phyloP scores from a whole-genome alignment of 1,139 yeast genomes.

The Yamadazyma dendronema region DNA sequence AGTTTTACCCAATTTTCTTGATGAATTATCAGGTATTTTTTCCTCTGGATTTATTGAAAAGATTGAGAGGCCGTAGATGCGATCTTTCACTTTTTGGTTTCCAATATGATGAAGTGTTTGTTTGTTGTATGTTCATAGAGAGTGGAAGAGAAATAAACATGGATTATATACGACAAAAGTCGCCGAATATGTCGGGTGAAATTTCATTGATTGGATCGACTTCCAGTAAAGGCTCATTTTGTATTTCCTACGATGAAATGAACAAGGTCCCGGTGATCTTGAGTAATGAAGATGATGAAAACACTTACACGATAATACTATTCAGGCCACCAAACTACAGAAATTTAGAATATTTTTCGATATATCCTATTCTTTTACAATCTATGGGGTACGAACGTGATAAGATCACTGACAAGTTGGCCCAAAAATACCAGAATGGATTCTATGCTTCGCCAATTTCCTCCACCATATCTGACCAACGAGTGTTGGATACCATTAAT shows the following conservation, averaged over 20 bases:
- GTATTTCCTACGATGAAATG: constrained; percentile 1
- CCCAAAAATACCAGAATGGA: neutral
- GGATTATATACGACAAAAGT: no score
- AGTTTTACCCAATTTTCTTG: constrained; percentile 25
- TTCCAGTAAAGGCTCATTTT: constrained; percentile 6
- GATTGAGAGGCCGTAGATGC: constrained; percentile 3
- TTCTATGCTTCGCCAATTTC: neutral
- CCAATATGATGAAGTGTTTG: constrained; percentile 21
- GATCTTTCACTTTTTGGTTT: constrained; percentile 14
- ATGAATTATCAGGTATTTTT: constrained; percentile 32
- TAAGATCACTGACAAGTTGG: constrained; percentile 1
- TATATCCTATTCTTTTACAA: constrained; percentile 69
- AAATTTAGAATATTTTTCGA: constrained; percentile 76
- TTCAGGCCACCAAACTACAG: constrained; percentile 75
- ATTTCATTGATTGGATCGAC: constrained; percentile 23
- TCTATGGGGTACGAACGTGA: constrained; percentile 32
- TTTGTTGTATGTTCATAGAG: constrained; percentile 23
- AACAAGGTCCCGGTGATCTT: constrained; percentile 1
- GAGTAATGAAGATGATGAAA: neutral
- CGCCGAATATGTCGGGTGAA: constrained; percentile 4
- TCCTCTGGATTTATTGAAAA: constrained; percentile 30
- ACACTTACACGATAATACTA: constrained; percentile 43
- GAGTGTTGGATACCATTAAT: constrained; percentile 33
- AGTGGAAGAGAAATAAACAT: no score
- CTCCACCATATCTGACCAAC: constrained; percentile 24